Conservation (phyloP, 257 asterid species). For the Rubia yunnanensis region DNA sequence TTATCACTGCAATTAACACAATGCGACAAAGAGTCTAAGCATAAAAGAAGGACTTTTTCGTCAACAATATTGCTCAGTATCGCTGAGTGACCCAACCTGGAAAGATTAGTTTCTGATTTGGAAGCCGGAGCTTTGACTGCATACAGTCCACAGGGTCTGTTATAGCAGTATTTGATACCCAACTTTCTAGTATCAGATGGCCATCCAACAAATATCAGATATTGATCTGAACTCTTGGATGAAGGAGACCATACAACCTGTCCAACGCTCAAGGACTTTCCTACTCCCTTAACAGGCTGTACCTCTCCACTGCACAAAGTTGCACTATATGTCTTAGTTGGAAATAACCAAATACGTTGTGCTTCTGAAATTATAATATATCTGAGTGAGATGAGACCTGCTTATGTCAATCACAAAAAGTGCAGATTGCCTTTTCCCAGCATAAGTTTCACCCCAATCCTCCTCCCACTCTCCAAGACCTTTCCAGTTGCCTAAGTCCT, state of each 20-base stretch:
- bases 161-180: slow-evolving; percentile 74
- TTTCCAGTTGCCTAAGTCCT: slow-evolving; percentile 74
- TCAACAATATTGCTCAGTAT: background rate
- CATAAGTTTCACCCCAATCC: slow-evolving; percentile 95
- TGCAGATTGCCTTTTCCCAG: slow-evolving; percentile 82
- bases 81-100: slow-evolving; percentile 26
- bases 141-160: slow-evolving; percentile 82
- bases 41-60: background rate
- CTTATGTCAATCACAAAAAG: slow-evolving; percentile 56
- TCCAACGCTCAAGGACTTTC: slow-evolving; percentile 64
- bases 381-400: slow-evolving; percentile 37
- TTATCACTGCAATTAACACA: slow-evolving; percentile 28
- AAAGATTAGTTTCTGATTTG: slow-evolving; percentile 30
- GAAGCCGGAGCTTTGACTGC: slow-evolving; percentile 57
- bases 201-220: slow-evolving; percentile 88
- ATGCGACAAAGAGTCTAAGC: slow-evolving; percentile 14
- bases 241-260: slow-evolving; percentile 91
- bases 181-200: slow-evolving; percentile 71
- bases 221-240: slow-evolving; percentile 30
- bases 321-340: slow-evolving; percentile 10
- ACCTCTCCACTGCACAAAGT: slow-evolving; percentile 72
- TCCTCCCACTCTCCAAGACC: slow-evolving; percentile 97
- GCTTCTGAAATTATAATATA: slow-evolving; percentile 4
- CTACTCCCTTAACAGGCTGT: slow-evolving; percentile 43
- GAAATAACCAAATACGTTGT: slow-evolving; percentile 10